phyloP scores from a whole-genome alignment of 305 asterid genomes.

The Fraxinus nigra region DNA sequence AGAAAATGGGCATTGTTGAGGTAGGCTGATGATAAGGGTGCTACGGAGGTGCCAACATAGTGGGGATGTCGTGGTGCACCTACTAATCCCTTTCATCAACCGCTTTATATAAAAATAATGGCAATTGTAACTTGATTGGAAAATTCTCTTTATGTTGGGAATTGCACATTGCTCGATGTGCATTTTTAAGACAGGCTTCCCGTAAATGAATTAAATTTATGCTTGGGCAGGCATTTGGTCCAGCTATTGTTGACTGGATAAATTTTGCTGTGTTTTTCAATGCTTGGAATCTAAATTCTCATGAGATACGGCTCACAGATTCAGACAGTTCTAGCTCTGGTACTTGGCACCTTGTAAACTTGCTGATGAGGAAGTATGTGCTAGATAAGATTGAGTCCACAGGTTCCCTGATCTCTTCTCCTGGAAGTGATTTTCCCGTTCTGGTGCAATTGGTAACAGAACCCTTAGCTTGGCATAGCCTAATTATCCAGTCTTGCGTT shows the following conservation, averaged over 20 bases:
- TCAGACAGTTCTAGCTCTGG: slow-evolving; percentile 29
- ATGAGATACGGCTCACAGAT: slow-evolving; percentile 42
- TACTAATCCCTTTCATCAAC: not conserved
- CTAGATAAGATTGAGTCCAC: slow-evolving; percentile 50
- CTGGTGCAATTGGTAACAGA: slow-evolving; percentile 82
- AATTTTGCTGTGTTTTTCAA: slow-evolving; percentile 76
- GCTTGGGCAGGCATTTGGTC: slow-evolving; percentile 52
- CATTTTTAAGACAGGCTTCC: not conserved
- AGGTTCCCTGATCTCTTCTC: slow-evolving; percentile 61
- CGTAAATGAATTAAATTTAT: slow-evolving; percentile 4
- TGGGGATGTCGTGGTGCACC: not conserved
- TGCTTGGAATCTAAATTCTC: slow-evolving; percentile 79
- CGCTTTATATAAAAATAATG: not conserved
- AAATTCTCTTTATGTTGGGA: not conserved
- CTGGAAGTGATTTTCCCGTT: slow-evolving; percentile 62
- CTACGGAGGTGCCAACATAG: not conserved
- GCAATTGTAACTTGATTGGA: not conserved
- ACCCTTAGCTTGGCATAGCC: slow-evolving; percentile 87
- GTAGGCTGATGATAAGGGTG: not conserved
- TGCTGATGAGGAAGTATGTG: slow-evolving; percentile 54
- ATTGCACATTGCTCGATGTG: not conserved
- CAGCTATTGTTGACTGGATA: slow-evolving; percentile 71
- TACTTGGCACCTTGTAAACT: slow-evolving; percentile 71
- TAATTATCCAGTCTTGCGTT: slow-evolving; percentile 67
- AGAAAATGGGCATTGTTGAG: not conserved